Conservation (phyloP, 2,329 filamentous ascomycete genomes). For the Botryotinia globosa region DNA sequence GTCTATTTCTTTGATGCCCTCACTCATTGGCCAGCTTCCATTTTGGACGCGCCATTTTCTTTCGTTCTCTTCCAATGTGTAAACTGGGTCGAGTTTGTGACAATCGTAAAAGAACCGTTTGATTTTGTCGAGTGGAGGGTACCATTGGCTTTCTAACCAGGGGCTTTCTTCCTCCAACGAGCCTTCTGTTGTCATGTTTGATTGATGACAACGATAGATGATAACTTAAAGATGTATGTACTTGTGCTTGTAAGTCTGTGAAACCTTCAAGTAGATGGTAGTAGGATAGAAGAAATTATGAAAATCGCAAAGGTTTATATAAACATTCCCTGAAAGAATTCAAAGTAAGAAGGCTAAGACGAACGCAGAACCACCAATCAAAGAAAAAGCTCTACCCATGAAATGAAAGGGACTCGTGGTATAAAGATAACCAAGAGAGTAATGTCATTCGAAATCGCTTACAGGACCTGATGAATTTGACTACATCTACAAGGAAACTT, state of each 20-base stretch:
- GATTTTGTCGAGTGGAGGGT: not conserved
- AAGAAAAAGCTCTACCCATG: not conserved
- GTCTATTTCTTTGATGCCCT: not conserved
- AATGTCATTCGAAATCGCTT: not conserved
- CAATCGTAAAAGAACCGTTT: fast-evolving
- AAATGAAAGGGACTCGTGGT: not conserved
- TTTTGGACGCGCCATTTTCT: fast-evolving
- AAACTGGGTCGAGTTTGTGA: too few relatives aligned
- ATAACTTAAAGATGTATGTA: not conserved
- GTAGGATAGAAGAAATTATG: not conserved
- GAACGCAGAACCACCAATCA: not conserved
- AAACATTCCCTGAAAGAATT: not conserved
- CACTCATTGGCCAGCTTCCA: not conserved
- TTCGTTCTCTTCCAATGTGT: not conserved
- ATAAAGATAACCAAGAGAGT: not conserved
- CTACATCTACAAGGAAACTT: too few relatives aligned
- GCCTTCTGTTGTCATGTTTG: not conserved
- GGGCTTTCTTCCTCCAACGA: not conserved
- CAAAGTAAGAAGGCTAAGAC: not conserved
- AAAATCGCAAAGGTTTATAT: not conserved
- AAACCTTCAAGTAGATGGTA: too few relatives aligned
- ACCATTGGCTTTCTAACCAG: conserved; percentile 4
- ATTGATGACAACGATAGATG: not conserved
- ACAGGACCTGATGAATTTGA: not conserved
- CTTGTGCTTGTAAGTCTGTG: not conserved